These are phyloP conservation scores for Hyphopichia burtonii DNA, from an alignment of 1,139 yeast species.

Conservation along the genomic window DNA sequence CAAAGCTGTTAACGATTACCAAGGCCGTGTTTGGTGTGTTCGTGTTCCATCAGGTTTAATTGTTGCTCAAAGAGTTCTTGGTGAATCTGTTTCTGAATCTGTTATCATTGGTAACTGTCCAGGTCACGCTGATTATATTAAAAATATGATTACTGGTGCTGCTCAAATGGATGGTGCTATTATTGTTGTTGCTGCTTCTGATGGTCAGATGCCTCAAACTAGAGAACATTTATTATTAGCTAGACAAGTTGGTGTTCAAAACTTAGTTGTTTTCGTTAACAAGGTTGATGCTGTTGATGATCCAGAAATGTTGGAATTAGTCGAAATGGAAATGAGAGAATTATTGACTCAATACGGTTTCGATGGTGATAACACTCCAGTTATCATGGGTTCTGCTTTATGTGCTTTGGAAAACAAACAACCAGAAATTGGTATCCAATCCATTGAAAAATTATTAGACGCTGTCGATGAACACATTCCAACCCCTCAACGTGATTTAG, in stretches of 20 bases:
- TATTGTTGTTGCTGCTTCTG: slow-evolving; percentile 98
- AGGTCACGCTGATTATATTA: slow-evolving; percentile 98
- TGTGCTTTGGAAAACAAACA: slow-evolving; percentile 87
- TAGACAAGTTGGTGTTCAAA: slow-evolving; percentile 98
- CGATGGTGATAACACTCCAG: slow-evolving; percentile 98
- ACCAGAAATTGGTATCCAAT: slow-evolving; percentile 90
- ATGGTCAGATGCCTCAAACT: slow-evolving; percentile 99
- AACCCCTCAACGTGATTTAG: slow-evolving; percentile 94
- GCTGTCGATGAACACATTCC: slow-evolving; percentile 96
- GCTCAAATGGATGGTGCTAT: slow-evolving; percentile 99
- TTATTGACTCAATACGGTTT: slow-evolving; percentile 85
- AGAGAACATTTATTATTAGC: slow-evolving; percentile 98
- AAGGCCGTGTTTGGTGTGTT: slow-evolving; percentile 1
- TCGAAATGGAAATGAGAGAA: slow-evolving; percentile 99
- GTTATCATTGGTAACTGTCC: slow-evolving; percentile 39
- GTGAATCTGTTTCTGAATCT: background rate
- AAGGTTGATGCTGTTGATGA: slow-evolving; percentile 97
- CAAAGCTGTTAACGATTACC: background rate
- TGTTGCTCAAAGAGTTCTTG: slow-evolving; percentile 1
- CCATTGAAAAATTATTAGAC: slow-evolving; percentile 79
- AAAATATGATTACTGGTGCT: slow-evolving; percentile 99
- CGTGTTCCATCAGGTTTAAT: slow-evolving; percentile 1
- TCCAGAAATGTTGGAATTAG: slow-evolving; percentile 98
- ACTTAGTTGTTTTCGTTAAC: slow-evolving; percentile 95
- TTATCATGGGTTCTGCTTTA: slow-evolving; percentile 97